phyloP scores from a whole-genome alignment of 768 basidiomycete genomes.

The Rubroboletus satanas region DNA sequence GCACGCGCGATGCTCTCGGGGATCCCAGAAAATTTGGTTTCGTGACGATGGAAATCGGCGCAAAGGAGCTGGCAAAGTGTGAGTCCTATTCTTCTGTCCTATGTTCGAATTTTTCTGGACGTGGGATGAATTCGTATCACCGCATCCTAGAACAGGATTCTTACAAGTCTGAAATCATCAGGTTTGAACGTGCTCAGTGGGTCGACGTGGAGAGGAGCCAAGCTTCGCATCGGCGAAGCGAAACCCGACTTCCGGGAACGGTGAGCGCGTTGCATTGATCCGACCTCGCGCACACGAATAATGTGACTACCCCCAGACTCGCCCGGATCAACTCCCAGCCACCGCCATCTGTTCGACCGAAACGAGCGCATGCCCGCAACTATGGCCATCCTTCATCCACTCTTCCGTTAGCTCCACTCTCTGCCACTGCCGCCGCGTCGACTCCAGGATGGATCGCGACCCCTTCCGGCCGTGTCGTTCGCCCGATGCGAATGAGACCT shows the following conservation, averaged over 20 bases:
- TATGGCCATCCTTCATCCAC: constrained; percentile 49
- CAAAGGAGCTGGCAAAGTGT: constrained; percentile 63
- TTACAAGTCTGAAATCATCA: constrained; percentile 26
- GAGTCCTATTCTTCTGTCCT: constrained; percentile 19
- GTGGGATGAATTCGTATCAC: neutral
- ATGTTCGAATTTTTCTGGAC: neutral
- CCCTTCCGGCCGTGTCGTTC: constrained; percentile 58
- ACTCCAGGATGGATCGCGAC: constrained; percentile 69
- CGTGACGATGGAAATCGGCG: constrained; percentile 64
- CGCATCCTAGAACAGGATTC: neutral
- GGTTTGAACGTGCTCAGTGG: constrained; percentile 77
- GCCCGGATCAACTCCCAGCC: constrained; percentile 17
- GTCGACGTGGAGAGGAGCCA: constrained; percentile 85
- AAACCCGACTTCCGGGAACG: constrained; percentile 66
- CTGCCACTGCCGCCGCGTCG: constrained; percentile 53
- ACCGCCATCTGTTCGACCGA: constrained; percentile 36
- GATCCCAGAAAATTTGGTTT: constrained; percentile 69
- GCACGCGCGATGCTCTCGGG: constrained; percentile 58
- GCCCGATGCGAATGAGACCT: constrained; percentile 70
- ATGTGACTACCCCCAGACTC: neutral
- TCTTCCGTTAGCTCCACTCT: constrained; percentile 62
- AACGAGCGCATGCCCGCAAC: constrained; percentile 36
- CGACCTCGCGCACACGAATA: neutral
- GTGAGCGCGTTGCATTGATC: constrained; percentile 31
- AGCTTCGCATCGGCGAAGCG: constrained; percentile 79